Evolutionary conservation across 1,284 basidiomycete genomes (phyloP).

Genomic region (Malassezia furfur): DNA sequence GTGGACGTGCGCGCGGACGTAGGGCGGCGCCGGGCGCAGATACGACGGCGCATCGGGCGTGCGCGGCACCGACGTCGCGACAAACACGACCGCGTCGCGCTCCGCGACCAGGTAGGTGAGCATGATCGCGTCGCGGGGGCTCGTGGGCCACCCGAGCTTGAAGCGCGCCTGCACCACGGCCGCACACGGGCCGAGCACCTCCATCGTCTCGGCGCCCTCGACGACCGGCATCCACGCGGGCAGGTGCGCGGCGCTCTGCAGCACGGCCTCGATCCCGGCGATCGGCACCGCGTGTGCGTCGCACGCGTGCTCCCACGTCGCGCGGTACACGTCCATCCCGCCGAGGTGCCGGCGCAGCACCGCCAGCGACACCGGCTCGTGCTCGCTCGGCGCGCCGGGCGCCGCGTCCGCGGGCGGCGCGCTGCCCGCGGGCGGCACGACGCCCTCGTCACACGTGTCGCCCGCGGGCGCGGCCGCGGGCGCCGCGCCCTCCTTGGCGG

Average conservation of each 20-base stretch:
- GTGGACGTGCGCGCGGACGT: conserved; percentile 79
- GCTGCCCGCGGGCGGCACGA: neutral
- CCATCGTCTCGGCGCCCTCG: conserved; percentile 69
- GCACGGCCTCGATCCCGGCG: conserved; percentile 70
- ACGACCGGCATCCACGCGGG: conserved; percentile 73
- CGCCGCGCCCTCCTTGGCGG: neutral
- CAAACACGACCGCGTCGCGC: conserved; percentile 65
- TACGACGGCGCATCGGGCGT: conserved; percentile 85
- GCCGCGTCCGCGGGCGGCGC: conserved; percentile 15
- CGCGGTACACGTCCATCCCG: conserved; percentile 69
- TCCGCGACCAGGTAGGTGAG: conserved; percentile 24
- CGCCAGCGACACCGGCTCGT: conserved; percentile 38
- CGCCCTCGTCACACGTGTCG: no score
- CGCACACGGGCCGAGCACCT: conserved; percentile 75
- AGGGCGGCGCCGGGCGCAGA: conserved; percentile 83
- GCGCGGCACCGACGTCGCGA: conserved; percentile 88
- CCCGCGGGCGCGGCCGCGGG: no score
- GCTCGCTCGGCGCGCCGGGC: neutral
- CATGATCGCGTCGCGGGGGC: conserved; percentile 50
- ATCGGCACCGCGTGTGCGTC: conserved; percentile 57
- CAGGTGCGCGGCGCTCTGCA: conserved; percentile 64
- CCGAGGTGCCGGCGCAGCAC: conserved; percentile 50
- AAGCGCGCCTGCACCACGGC: conserved; percentile 81
- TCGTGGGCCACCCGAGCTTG: conserved; percentile 88
- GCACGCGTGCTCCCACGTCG: conserved; percentile 66